Evolutionary conservation across 441 rosid species (phyloP), one percentile per base, ranked within the genome.

Genomic region (Adansonia grandidieri): DNA sequence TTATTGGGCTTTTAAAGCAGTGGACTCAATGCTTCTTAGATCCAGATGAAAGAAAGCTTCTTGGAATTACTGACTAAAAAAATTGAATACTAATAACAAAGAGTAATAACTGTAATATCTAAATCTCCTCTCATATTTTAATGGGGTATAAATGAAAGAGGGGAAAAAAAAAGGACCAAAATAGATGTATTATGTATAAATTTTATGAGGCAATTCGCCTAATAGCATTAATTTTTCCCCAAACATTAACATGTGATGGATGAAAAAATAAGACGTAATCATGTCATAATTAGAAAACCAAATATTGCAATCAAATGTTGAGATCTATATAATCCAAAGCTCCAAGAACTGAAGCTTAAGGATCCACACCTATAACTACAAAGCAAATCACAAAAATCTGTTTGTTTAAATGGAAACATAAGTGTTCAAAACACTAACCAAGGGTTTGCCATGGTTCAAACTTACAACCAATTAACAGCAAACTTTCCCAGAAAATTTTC

Each of bases 371-470:
- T n/a, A n/a, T 42, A 40, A 37, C 47, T 4, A 11, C 57, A 1
- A 14, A 51, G n/a, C 57, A 51, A 51, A 51, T 44, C 71, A 42
- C 14, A 64, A 66, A 9, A n/a, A 42, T 4, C 13, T 17, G 28
- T 66, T 40, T 8, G 20, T 7, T 64, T 40, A 64, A 37, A 37
- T 64, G 22, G 19, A 20, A 64, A 64, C 20, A 40, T 15, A 11
- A 42, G 22, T 28, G 13, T 42, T 28, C 9, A 44, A 44, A 66
- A 42, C 28, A 66, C 71, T 66, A 66, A 42, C 50, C 20, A 32
- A 37, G 48, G 48, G 9, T 15, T n/a, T 28, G 24, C 71, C 71
- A 66, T 44, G 71, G n/a, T 66, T 66, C 24, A 65, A 42, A 14
- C 50, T 40, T 37, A 15, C 50, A 66, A 42, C 50, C 32, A 66